Evolutionary conservation across 768 basidiomycete species (phyloP).

Genomic region (Sporobolomyces pararoseus): DNA sequence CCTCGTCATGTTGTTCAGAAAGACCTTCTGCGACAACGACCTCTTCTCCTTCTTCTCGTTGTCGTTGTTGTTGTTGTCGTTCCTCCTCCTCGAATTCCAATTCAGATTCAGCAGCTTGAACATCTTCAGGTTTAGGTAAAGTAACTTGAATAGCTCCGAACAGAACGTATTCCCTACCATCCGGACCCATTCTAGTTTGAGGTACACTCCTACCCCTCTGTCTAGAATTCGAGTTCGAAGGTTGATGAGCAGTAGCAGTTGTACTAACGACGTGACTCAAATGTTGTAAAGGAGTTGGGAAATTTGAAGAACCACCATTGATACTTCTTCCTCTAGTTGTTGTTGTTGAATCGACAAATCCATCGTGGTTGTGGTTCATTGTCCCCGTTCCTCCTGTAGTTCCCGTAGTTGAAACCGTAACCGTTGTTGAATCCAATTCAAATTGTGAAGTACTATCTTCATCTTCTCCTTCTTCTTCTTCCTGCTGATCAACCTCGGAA

Average conservation of each 20-base stretch:
- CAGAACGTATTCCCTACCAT: slow-evolving; percentile 36
- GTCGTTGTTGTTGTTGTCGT: no score
- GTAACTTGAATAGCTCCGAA: slow-evolving; percentile 41
- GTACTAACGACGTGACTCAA: neutral
- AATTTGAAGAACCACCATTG: neutral
- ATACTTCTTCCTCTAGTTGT: neutral
- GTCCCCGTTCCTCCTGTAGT: no score
- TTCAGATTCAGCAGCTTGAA: slow-evolving; percentile 25
- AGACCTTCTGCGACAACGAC: no score
- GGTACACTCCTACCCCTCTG: slow-evolving; percentile 35
- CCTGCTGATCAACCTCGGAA: neutral
- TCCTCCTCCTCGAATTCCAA: no score
- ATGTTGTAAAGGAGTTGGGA: slow-evolving; percentile 8
- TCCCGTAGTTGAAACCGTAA: no score
- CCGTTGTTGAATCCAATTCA: neutral
- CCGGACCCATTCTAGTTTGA: slow-evolving; percentile 32
- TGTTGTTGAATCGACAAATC: neutral
- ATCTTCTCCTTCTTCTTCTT: neutral
- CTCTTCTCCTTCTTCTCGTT: no score
- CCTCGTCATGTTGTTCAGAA: no score
- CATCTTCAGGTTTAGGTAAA: slow-evolving; percentile 31
- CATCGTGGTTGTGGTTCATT: neutral
- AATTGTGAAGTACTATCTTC: neutral
- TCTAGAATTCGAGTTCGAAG: neutral
- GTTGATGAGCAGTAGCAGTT: no score